Conservation (phyloP, 306 rosid species). For the Fragaria nilgerrensis region DNA sequence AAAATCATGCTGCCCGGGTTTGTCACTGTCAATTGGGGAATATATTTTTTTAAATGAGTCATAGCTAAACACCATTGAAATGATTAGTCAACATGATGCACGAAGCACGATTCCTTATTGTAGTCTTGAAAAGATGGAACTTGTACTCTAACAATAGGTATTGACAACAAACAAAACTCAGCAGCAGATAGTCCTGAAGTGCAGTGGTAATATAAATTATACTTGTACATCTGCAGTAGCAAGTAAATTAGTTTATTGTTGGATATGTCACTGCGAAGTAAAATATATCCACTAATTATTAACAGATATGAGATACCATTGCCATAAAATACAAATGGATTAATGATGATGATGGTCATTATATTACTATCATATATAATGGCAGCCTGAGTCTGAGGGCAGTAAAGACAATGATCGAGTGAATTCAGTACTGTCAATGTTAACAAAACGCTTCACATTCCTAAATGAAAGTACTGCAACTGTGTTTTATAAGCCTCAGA, state of each 20-base stretch:
- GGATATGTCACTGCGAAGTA: background rate
- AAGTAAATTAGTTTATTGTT: background rate
- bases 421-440: background rate
- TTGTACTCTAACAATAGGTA: background rate
- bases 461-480: background rate
- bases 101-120: background rate
- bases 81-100: background rate
- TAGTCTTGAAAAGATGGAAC: background rate
- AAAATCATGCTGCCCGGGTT: slow-evolving; percentile 46
- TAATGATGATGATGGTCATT: background rate
- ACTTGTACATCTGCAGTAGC: background rate
- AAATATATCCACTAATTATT: background rate
- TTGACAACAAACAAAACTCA: background rate
- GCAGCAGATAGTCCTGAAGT: background rate
- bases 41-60: background rate
- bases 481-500: background rate
- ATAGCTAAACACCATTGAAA: background rate
- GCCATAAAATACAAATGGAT: background rate
- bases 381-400: background rate
- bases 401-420: background rate
- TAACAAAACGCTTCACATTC: background rate
- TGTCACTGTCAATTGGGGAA: slow-evolving; percentile 28
- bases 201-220: background rate
- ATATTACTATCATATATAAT: background rate
- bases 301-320: background rate